Conservation (phyloP, 768 basidiomycete genomes). For the Lentinula boryana region DNA sequence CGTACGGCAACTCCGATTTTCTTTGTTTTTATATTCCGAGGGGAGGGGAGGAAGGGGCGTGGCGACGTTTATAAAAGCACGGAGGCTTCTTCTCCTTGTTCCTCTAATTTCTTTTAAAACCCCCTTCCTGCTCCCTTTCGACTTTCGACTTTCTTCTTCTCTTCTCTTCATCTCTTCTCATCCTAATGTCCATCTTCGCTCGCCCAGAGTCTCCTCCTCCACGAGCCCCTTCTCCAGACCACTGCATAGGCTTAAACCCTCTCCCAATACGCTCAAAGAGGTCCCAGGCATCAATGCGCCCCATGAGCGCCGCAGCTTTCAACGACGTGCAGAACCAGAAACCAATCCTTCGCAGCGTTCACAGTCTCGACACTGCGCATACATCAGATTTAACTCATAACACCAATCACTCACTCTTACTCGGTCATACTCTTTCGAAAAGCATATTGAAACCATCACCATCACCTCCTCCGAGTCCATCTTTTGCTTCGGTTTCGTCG, state of each 20-base stretch:
- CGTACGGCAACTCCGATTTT: background rate
- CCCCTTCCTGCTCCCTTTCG: background rate
- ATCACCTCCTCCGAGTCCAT: background rate
- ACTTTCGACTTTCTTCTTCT: background rate
- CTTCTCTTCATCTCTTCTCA: background rate
- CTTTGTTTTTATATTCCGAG: background rate
- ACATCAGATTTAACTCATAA: background rate
- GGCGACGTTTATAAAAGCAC: background rate
- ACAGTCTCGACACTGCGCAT: background rate
- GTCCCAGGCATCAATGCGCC: background rate
- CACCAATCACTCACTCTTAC: background rate
- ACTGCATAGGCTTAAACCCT: background rate
- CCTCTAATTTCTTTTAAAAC: background rate
- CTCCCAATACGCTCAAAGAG: background rate
- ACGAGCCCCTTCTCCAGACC: background rate
- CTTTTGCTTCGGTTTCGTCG: background rate
- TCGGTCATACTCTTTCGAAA: background rate
- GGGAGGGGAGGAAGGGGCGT: no score
- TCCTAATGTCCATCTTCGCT: background rate
- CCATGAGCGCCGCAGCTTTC: background rate
- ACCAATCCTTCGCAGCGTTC: background rate
- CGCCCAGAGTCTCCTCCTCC: conserved; percentile 5
- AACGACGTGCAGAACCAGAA: background rate
- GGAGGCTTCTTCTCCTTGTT: background rate
- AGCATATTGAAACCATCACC: background rate